phyloP scores from a whole-genome alignment of 164 flowering plant species.

The Kalanchoe fedtschenkoi region DNA sequence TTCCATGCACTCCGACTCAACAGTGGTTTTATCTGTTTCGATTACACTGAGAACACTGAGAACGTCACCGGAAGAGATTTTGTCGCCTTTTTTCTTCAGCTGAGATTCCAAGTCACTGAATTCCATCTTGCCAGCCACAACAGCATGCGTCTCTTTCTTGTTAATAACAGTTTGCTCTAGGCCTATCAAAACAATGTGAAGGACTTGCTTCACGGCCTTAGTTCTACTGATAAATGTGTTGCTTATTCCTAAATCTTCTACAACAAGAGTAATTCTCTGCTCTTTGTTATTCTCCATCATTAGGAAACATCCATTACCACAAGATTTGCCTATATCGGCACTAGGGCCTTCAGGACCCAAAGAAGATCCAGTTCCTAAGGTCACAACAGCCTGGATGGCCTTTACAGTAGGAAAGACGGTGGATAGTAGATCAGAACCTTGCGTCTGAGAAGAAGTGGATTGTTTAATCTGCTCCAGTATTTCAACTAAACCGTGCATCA shows the following conservation, averaged over 20 bases:
- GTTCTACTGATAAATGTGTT: too few relatives aligned
- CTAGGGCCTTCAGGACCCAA: constrained; percentile 99
- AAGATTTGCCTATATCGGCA: constrained; percentile 95
- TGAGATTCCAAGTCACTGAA: too few relatives aligned
- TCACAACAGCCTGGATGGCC: constrained; percentile 94
- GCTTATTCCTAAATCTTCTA: constrained; percentile 97
- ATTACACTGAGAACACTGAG: too few relatives aligned
- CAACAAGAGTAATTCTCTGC: constrained; percentile 86
- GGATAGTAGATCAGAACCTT: constrained; percentile 61
- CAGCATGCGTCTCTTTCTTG: too few relatives aligned
- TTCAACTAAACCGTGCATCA: constrained; percentile 93
- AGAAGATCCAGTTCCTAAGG: constrained; percentile 95
- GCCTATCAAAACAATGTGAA: too few relatives aligned
- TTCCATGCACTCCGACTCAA: constrained; percentile 99
- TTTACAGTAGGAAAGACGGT: constrained; percentile 78
- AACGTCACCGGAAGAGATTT: too few relatives aligned
- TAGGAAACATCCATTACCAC: constrained; percentile 74
- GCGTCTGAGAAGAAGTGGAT: constrained; percentile 50
- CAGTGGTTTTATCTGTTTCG: constrained; percentile 99
- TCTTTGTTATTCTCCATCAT: constrained; percentile 95
- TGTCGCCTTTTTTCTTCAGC: too few relatives aligned
- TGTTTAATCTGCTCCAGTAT: constrained; percentile 76
- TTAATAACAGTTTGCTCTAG: too few relatives aligned
- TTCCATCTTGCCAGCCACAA: too few relatives aligned
- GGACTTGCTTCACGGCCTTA: too few relatives aligned